Evolutionary conservation across 1,139 yeast species (phyloP).

Genomic region (Candida glucosophila): DNA sequence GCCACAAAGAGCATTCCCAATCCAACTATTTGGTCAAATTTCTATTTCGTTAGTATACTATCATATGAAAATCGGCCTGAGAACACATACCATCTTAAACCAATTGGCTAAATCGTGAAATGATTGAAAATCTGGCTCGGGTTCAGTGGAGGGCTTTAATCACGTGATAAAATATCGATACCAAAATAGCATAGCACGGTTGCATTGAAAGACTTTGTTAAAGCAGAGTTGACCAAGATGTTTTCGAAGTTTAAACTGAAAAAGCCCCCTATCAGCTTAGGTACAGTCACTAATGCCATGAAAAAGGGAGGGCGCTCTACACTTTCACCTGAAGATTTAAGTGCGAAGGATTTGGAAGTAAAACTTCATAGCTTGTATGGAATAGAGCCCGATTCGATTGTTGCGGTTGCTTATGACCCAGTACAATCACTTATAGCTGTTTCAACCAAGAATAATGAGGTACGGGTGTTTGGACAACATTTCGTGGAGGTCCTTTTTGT

Average conservation of each 20-base stretch:
- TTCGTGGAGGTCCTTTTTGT: conserved; percentile 69
- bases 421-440: conserved; percentile 80
- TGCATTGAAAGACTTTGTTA: too few species aligned
- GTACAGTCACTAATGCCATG: conserved; percentile 45
- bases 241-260: conserved; percentile 37
- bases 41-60: conserved; percentile 13
- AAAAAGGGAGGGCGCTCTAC: conserved; percentile 34
- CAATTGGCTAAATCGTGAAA: too few species aligned
- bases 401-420: conserved; percentile 75
- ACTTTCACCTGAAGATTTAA: conserved; percentile 31
- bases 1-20: conserved; percentile 68
- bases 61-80: too few species aligned
- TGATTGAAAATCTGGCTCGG: too few species aligned
- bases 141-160: too few species aligned
- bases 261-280: conserved; percentile 40
- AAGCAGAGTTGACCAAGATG: too few species aligned
- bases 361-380: conserved; percentile 32
- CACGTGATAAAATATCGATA: too few species aligned
- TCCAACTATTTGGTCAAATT: conserved; percentile 54
- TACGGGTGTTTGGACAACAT: conserved; percentile 78
- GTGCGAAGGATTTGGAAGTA: conserved; percentile 27
- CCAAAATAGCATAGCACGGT: too few species aligned
- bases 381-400: conserved; percentile 32
- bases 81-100: too few species aligned
- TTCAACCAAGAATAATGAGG: conserved; percentile 60